Evolutionary conservation across 1,139 yeast species (phyloP).

Genomic region (Komagataea norvegica): DNA sequence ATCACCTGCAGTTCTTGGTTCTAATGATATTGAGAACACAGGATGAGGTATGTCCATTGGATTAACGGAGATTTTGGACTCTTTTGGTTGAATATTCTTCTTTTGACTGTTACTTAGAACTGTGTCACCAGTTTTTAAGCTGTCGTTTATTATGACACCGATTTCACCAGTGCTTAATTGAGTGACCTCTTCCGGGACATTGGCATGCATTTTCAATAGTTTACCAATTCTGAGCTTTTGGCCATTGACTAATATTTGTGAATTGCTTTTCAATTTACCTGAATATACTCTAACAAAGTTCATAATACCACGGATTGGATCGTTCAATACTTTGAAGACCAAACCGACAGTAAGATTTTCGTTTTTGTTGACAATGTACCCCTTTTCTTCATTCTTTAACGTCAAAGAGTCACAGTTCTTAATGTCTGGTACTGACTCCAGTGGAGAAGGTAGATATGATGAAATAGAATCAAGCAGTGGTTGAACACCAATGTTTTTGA

Average conservation of each 20-base stretch:
- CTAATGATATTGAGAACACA: conserved; percentile 80
- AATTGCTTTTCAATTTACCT: conserved; percentile 62
- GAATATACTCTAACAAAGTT: conserved; percentile 85
- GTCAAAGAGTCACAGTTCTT: conserved; percentile 21
- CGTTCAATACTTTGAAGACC: conserved; percentile 88
- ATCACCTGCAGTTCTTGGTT: conserved; percentile 82
- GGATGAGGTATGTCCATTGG: conserved; percentile 91
- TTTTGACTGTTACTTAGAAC: conserved; percentile 46
- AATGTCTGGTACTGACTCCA: conserved; percentile 60
- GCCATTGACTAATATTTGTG: conserved; percentile 58
- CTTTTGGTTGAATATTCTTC: conserved; percentile 34
- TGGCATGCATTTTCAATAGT: conserved; percentile 83
- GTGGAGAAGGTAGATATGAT: conserved; percentile 77
- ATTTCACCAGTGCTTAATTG: conserved; percentile 71
- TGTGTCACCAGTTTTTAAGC: conserved; percentile 87
- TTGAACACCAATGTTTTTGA: conserved; percentile 89
- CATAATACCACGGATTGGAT: conserved; percentile 78
- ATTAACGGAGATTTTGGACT: conserved; percentile 50
- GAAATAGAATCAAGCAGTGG: conserved; percentile 83
- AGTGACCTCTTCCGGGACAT: conserved; percentile 67
- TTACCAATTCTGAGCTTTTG: conserved; percentile 62
- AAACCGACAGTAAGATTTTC: conserved; percentile 66
- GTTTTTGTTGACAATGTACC: conserved; percentile 51
- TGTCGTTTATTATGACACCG: conserved; percentile 66
- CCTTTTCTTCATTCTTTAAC: conserved; percentile 38